phyloP scores from a whole-genome alignment of 2,329 filamentous ascomycete species.

The Ophiocordyceps robertsii region DNA sequence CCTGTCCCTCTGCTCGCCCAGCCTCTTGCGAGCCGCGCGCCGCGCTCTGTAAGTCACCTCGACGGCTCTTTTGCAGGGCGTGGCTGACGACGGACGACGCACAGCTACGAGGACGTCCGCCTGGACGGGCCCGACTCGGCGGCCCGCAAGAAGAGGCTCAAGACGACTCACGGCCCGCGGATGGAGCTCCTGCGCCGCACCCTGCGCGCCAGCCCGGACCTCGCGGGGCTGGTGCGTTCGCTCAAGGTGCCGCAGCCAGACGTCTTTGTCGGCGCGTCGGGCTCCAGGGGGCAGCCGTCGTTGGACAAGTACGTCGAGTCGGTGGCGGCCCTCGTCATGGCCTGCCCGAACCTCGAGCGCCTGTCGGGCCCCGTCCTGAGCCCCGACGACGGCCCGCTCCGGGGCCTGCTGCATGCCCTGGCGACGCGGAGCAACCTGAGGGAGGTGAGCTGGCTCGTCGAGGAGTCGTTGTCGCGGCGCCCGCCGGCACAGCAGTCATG shows the following conservation, averaged over 20 bases:
- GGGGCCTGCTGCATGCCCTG: constrained; percentile 43
- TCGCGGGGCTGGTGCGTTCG: constrained; percentile 41
- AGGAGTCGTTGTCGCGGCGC: constrained; percentile 22
- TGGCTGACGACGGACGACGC: neutral
- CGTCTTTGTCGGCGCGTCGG: constrained; percentile 17
- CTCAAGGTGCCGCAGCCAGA: constrained; percentile 39
- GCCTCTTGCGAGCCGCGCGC: constrained; percentile 37
- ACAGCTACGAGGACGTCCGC: constrained; percentile 43
- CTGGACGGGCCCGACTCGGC: constrained; percentile 43
- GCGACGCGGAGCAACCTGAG: constrained; percentile 41
- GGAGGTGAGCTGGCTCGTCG: constrained; percentile 47
- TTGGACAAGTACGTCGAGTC: constrained; percentile 41
- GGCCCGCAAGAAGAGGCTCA: constrained; percentile 43
- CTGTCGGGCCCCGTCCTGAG: constrained; percentile 38
- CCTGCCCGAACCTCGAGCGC: constrained; percentile 50
- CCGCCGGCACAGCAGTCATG: constrained; percentile 13
- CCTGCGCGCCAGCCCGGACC: constrained; percentile 34
- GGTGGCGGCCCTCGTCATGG: constrained; percentile 48
- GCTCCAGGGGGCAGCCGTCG: constrained; percentile 15
- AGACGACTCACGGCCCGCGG: constrained; percentile 36
- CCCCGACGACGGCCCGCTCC: constrained; percentile 40
- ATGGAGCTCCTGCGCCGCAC: constrained; percentile 44
- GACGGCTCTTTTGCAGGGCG: neutral
- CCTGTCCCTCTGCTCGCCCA: constrained; percentile 34
- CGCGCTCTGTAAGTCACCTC: constrained; percentile 32